Base-by-base conservation (phyloP, 495 filamentous ascomycete genomes). In the Staphylotrichum longicolle region DNA sequence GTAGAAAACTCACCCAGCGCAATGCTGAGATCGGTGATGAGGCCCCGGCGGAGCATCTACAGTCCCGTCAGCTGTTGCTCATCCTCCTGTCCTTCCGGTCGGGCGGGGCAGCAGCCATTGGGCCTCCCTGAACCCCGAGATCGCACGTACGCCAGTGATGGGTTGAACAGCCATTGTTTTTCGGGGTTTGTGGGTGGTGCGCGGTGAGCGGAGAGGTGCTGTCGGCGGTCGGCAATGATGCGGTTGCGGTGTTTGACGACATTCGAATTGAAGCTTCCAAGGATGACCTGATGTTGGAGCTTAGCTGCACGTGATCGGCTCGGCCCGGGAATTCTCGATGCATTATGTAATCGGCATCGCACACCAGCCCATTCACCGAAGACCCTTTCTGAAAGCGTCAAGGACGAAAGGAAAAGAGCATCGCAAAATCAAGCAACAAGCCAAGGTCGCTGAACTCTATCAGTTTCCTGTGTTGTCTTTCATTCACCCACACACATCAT, bases 11-110 rank as follows among this genome's bases (percentile, higher is more conserved):
- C 67, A 80, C 79, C 78, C 45, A 81, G 70, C 32, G 60, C 75
- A 66, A 79, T 68, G 50, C 70, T 55, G 54, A 82, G 70, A 57
- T 80, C 77, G 40, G 74, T 68, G 60, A 82, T 72, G 62, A 82
- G 77, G 63, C 72, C 70, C 64, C 77, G 69, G 68, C 78, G 77
- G 71, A 82, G 75, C 77, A 82, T 82, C 79, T 82, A 57, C 10
- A n/a, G 33, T 30, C 32, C 48, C n/a, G 64, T 70, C 61, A 70
- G 68, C 61, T 47, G 12, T 47, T 53, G 10, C 57, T 41, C 60
- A 4, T 39, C 9, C 34, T n/a, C 57, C 5, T 34, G 14, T 30
- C 39, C 42, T 20, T 35, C 39, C 15, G 1, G 12, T 35, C 30
- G 27, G 15, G 57, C 48, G 40, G 57, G 40, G 57, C 49, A 50